These are phyloP conservation scores for Metschnikowia santaceciliae DNA, from an alignment of 805 yeast species.

Conservation along the genomic window DNA sequence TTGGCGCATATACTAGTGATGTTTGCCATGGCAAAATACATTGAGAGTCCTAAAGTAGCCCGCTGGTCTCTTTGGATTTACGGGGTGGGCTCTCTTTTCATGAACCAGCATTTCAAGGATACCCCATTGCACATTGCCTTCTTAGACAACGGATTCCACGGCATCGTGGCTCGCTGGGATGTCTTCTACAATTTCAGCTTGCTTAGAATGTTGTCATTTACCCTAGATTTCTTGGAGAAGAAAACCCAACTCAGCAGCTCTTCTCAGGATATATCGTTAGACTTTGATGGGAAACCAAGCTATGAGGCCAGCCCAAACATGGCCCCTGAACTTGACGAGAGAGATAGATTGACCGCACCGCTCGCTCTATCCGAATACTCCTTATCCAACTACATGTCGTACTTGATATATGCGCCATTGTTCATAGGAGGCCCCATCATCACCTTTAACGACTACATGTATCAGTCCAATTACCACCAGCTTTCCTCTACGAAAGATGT, in stretches of 20 bases:
- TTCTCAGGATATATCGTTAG: not conserved
- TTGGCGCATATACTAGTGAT: constrained; percentile 52
- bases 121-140: constrained; percentile 51
- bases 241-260: not conserved
- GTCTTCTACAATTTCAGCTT: constrained; percentile 90
- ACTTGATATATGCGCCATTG: constrained; percentile 79
- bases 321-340: constrained; percentile 43
- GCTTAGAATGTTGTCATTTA: constrained; percentile 77
- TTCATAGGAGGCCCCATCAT: constrained; percentile 94
- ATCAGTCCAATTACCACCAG: constrained; percentile 57
- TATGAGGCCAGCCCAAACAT: not conserved
- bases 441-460: constrained; percentile 85
- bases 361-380: constrained; percentile 59
- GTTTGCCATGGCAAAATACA: constrained; percentile 44
- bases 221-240: constrained; percentile 65
- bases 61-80: constrained; percentile 62
- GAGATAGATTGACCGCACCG: constrained; percentile 62
- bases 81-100: constrained; percentile 71
- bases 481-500: constrained; percentile 53
- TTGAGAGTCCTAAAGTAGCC: constrained; percentile 36
- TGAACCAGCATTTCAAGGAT: constrained; percentile 66
- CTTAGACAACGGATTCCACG: constrained; percentile 61
- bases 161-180: constrained; percentile 90
- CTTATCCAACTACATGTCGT: constrained; percentile 66
- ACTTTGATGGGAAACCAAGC: not conserved